Evolutionary conservation across 495 filamentous ascomycete genomes (phyloP).

Genomic region (Neurospora cerealis): DNA sequence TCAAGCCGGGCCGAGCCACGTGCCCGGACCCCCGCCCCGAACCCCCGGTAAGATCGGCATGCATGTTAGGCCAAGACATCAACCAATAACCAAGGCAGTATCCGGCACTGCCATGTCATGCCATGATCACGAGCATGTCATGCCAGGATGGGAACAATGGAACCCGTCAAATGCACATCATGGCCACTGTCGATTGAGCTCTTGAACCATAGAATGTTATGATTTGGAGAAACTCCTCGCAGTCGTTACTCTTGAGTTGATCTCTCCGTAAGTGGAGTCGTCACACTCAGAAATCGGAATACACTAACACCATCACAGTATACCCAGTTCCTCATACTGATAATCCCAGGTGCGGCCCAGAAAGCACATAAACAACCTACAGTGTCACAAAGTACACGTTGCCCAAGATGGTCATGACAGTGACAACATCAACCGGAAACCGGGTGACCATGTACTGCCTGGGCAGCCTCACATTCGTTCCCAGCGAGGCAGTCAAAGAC

Average conservation of each 20-base stretch:
- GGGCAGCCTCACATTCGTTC: conserved; percentile 7
- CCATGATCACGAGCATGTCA: neutral
- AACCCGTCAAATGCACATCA: neutral
- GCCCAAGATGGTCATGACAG: neutral
- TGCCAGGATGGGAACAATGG: neutral
- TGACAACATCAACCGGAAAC: neutral
- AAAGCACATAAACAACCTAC: neutral
- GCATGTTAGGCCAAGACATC: neutral
- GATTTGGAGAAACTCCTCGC: neutral
- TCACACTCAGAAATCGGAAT: neutral
- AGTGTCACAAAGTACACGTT: neutral
- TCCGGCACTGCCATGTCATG: neutral
- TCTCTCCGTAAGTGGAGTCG: neutral
- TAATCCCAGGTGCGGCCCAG: neutral
- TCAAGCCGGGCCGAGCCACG: neutral
- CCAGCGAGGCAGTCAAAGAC: conserved; percentile 5
- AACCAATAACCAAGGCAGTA: neutral
- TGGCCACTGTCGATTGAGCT: neutral
- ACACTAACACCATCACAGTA: neutral
- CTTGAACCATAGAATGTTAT: neutral
- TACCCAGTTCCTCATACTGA: neutral
- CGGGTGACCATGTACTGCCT: conserved; percentile 3
- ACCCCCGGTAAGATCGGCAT: neutral
- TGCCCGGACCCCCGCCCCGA: neutral
- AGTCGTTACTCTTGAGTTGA: neutral